A percentile compares a stretch with the other conserved stretches of the same genome.
These are phyloP conservation scores for Tolypocladium cylindrosporum DNA, from an alignment of 2,329 filamentous ascomycete genomes.

Conservation along the genomic window DNA sequence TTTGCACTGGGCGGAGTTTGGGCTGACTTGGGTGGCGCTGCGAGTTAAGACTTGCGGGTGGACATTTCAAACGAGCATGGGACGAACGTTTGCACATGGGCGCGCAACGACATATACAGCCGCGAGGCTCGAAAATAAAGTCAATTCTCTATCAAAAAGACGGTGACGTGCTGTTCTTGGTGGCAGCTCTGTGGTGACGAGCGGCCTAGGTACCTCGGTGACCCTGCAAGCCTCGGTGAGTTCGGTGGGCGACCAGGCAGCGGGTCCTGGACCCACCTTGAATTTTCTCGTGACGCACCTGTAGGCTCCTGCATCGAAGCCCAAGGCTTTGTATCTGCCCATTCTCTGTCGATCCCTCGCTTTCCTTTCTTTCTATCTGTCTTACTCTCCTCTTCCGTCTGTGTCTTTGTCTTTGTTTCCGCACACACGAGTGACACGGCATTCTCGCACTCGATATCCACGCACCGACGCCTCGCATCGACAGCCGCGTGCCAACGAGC, in stretches of 20 bases:
- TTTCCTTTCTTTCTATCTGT: not conserved
- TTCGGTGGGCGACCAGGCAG: not conserved
- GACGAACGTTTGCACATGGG: not conserved
- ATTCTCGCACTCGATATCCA: no score
- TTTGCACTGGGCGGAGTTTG: constrained; percentile 1
- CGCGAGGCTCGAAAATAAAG: not conserved
- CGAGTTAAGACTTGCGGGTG: not conserved
- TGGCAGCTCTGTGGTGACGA: not conserved
- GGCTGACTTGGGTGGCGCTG: not conserved
- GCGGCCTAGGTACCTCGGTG: no score
- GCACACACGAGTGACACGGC: not conserved
- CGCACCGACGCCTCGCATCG: not conserved
- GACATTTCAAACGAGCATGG: not conserved
- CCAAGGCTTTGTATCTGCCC: not conserved
- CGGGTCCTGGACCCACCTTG: not conserved
- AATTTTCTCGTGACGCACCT: not conserved
- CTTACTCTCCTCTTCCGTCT: not conserved
- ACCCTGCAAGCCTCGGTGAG: not conserved
- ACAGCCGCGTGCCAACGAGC: not conserved
- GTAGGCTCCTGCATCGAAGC: not conserved
- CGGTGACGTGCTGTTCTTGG: not conserved
- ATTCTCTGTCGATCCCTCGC: no score
- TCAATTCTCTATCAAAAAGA: not conserved
- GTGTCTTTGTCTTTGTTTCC: not conserved
- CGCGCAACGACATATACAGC: not conserved